phyloP scores from a whole-genome alignment of 1,284 basidiomycete genomes.

The Puccinia polysora region DNA sequence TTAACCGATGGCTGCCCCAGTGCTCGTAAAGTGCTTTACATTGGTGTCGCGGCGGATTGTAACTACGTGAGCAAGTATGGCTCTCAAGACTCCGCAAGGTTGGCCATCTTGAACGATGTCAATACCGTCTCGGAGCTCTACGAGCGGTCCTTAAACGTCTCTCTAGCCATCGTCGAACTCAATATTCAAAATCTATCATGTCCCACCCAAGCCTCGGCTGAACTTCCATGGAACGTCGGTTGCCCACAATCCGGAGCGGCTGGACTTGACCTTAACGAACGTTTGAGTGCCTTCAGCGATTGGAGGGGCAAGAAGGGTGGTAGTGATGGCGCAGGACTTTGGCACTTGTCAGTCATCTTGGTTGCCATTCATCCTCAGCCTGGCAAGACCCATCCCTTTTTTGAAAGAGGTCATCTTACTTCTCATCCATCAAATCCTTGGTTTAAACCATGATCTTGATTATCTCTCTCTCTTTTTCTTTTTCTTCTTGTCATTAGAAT shows the following conservation, averaged over 20 bases:
- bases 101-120: constrained; percentile 48
- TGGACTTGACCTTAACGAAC: constrained; percentile 46
- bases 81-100: constrained; percentile 31
- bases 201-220: constrained; percentile 45
- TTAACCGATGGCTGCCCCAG: constrained; percentile 50
- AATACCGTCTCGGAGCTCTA: constrained; percentile 50
- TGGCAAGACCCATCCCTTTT: no score
- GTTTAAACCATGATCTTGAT: no score
- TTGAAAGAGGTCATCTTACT: no score
- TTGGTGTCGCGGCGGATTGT: constrained; percentile 52
- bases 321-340: constrained; percentile 50
- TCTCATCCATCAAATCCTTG: not conserved
- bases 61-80: constrained; percentile 48
- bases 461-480: no score
- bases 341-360: constrained; percentile 48
- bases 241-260: constrained; percentile 45
- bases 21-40: constrained; percentile 48
- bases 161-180: constrained; percentile 50
- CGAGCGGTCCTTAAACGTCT: constrained; percentile 49
- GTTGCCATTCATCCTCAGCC: no score
- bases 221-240: constrained; percentile 49
- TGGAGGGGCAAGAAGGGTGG: constrained; percentile 49
- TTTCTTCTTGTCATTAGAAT: constrained; percentile 33
- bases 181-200: constrained; percentile 48
- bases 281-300: constrained; percentile 49